phyloP scores from a whole-genome alignment of 306 rosid genomes.

The Fragaria iinumae region DNA sequence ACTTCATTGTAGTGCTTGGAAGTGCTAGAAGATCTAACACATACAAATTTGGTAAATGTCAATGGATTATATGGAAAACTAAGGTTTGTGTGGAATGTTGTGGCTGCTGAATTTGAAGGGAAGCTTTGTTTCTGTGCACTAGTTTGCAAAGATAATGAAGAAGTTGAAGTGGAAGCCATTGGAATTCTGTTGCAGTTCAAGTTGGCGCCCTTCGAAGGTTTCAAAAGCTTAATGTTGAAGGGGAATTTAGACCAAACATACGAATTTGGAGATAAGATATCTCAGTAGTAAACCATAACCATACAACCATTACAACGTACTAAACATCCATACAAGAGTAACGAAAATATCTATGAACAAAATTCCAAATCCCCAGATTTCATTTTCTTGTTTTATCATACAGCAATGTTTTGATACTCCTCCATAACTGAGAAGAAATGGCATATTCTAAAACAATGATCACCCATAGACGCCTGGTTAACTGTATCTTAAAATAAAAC shows the following conservation, averaged over 20 bases:
- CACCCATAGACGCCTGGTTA: not conserved
- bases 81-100: slow-evolving; percentile 23
- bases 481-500: not conserved
- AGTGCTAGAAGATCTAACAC: slow-evolving; percentile 37
- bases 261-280: slow-evolving; percentile 39
- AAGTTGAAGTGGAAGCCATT: slow-evolving; percentile 51
- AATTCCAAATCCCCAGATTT: slow-evolving; percentile 43
- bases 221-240: slow-evolving; percentile 24
- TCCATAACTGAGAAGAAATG: not conserved
- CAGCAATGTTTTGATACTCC: slow-evolving; percentile 22
- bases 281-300: slow-evolving; percentile 40
- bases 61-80: slow-evolving; percentile 32
- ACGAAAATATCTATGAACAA: slow-evolving; percentile 36
- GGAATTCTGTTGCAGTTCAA: slow-evolving; percentile 10
- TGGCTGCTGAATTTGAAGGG: slow-evolving; percentile 22
- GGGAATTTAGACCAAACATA: slow-evolving; percentile 22
- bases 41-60: slow-evolving; percentile 16
- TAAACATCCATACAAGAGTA: slow-evolving; percentile 24
- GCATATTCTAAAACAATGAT: slow-evolving; percentile 30
- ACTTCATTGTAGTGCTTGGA: slow-evolving; percentile 53
- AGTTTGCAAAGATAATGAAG: slow-evolving; percentile 36
- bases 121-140: slow-evolving; percentile 27
- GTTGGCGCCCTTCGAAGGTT: slow-evolving; percentile 45
- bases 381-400: slow-evolving; percentile 40
- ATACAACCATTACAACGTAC: slow-evolving; percentile 25